Conservation (phyloP, 371 early-diverging fungal genomes). For the Apophysomyces elegans region DNA sequence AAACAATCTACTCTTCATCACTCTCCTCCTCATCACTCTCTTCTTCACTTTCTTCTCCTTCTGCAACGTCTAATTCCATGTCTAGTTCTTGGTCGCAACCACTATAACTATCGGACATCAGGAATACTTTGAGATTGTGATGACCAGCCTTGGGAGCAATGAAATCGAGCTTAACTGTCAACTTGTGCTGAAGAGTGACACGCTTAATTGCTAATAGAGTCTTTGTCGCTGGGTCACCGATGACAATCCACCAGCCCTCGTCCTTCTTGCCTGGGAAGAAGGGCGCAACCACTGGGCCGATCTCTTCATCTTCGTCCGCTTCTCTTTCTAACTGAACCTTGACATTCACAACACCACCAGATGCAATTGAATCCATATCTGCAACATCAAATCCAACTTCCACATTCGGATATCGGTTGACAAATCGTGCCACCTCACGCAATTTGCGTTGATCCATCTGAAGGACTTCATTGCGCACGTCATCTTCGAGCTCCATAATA, state of each 20-base stretch:
- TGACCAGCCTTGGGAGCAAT: slow-evolving; percentile 75
- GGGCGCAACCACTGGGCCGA: slow-evolving; percentile 87
- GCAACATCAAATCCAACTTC: slow-evolving; percentile 78
- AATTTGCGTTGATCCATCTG: slow-evolving; percentile 66
- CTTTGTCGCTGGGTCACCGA: slow-evolving; percentile 83
- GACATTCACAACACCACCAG: slow-evolving; percentile 67
- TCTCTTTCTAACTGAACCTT: slow-evolving; percentile 82
- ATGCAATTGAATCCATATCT: slow-evolving; percentile 63
- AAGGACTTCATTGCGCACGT: slow-evolving; percentile 75
- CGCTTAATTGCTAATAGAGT: slow-evolving; percentile 90
- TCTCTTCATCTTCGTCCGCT: slow-evolving; percentile 61
- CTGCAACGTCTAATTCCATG: slow-evolving; percentile 69
- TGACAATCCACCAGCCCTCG: slow-evolving; percentile 97
- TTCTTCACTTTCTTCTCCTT: slow-evolving; percentile 59
- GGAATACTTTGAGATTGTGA: slow-evolving; percentile 74
- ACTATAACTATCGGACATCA: slow-evolving; percentile 93
- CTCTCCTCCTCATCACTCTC: slow-evolving; percentile 46
- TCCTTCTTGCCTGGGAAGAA: slow-evolving; percentile 91
- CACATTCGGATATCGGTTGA: slow-evolving; percentile 93
- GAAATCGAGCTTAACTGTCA: slow-evolving; percentile 82
- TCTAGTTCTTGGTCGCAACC: slow-evolving; percentile 96
- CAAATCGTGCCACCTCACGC: slow-evolving; percentile 84
- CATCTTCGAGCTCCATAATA: slow-evolving; percentile 91
- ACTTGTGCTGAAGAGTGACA: slow-evolving; percentile 71
- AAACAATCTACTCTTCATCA: slow-evolving; percentile 18